Conservation (phyloP, 805 yeast genomes). For the Deakozyma indianensis region DNA sequence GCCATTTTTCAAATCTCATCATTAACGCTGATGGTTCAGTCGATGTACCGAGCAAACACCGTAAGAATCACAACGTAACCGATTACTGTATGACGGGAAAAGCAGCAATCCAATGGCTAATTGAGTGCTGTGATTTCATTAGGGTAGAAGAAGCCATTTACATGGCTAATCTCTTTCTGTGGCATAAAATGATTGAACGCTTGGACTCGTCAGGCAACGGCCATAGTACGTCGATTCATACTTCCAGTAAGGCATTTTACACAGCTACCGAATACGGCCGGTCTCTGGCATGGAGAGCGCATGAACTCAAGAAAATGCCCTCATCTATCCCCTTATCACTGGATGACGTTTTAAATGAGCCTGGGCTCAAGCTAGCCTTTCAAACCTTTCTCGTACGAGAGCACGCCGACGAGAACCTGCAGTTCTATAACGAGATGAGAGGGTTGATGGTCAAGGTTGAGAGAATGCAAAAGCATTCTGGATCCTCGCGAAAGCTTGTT, state of each 20-base stretch:
- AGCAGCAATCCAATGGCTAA: slow-evolving; percentile 1
- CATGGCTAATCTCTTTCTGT: neutral
- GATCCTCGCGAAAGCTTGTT: neutral
- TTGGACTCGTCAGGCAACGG: neutral
- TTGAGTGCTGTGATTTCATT: slow-evolving; percentile 1
- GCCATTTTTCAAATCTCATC: neutral
- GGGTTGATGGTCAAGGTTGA: neutral
- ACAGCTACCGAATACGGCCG: neutral
- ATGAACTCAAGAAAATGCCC: neutral
- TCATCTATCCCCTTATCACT: neutral
- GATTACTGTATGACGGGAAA: neutral
- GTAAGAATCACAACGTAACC: neutral
- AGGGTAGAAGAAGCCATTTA: neutral
- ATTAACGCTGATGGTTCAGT: neutral
- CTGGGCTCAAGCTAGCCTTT: neutral
- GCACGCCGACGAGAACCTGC: neutral
- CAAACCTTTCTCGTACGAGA: neutral
- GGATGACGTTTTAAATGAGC: neutral
- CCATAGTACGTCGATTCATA: neutral
- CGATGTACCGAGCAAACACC: neutral
- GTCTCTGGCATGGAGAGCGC: neutral
- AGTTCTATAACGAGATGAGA: neutral
- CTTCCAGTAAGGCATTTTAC: neutral
- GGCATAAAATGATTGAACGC: neutral
- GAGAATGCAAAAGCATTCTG: neutral